These are phyloP conservation scores for Hypoxylon fragiforme DNA, from an alignment of 495 filamentous ascomycete species.

Conservation along the genomic window DNA sequence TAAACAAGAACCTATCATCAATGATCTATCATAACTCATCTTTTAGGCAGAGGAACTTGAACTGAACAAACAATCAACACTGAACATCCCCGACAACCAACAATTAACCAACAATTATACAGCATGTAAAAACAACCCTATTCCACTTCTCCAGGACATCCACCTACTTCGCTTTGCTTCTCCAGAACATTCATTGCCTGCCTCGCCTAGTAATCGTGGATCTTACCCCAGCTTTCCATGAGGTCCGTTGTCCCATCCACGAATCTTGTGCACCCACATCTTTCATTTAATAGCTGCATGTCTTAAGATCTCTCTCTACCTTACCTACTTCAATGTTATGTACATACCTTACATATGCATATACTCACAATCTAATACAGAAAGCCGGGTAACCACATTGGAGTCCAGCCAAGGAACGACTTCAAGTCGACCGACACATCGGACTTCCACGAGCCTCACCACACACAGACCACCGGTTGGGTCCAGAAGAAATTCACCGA, in stretches of 20 bases:
- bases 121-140: no score
- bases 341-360: no score
- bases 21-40: no score
- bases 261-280: no score
- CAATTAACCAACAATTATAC: neutral
- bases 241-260: no score
- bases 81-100: conserved; percentile 8
- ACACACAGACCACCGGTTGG: neutral
- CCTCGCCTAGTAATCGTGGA: no score
- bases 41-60: neutral
- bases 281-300: no score
- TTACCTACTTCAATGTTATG: no score
- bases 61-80: neutral
- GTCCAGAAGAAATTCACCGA: neutral
- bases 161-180: no score
- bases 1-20: conserved; percentile 16
- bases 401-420: conserved; percentile 44
- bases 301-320: no score
- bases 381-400: conserved; percentile 42
- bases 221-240: conserved; percentile 12
- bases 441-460: conserved; percentile 15
- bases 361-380: conserved; percentile 32
- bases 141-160: no score
- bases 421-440: conserved; percentile 35
- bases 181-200: no score